Evolutionary conservation across 305 asterid genomes (phyloP).

Genomic region (Solanum hybrid): DNA sequence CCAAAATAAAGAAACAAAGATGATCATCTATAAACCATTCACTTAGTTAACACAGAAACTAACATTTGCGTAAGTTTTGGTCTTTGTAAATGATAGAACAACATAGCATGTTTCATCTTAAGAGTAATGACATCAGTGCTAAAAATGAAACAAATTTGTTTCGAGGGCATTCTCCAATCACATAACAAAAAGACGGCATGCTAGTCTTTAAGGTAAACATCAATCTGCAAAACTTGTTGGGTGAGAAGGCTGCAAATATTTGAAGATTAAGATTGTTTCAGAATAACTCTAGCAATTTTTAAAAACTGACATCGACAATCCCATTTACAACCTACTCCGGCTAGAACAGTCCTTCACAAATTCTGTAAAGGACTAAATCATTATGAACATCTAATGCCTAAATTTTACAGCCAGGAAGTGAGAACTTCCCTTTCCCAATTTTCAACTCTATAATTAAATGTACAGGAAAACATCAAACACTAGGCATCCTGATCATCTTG

Average conservation of each 20-base stretch:
- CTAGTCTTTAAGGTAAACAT: background rate
- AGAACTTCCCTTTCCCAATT: conserved; percentile 28
- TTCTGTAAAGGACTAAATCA: conserved; percentile 39
- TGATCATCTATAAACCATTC: too few species aligned
- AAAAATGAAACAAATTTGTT: background rate
- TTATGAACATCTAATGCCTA: conserved; percentile 58
- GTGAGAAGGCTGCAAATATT: background rate
- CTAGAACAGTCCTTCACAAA: conserved; percentile 20
- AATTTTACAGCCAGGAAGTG: conserved; percentile 36
- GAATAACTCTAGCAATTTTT: background rate
- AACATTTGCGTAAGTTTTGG: background rate
- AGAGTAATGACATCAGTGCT: background rate
- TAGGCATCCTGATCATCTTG: conserved; percentile 2
- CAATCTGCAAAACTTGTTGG: background rate
- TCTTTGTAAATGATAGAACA: background rate
- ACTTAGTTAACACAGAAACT: background rate
- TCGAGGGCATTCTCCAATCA: background rate
- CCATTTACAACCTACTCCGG: conserved; percentile 36
- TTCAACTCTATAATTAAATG: conserved; percentile 20
- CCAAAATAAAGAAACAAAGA: background rate
- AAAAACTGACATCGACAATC: conserved; percentile 5
- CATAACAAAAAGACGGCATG: background rate
- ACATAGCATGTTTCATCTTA: background rate
- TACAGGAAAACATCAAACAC: conserved; percentile 19
- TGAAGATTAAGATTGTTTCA: background rate